phyloP scores from a whole-genome alignment of 768 basidiomycete species.

The Mycena vulgaris region DNA sequence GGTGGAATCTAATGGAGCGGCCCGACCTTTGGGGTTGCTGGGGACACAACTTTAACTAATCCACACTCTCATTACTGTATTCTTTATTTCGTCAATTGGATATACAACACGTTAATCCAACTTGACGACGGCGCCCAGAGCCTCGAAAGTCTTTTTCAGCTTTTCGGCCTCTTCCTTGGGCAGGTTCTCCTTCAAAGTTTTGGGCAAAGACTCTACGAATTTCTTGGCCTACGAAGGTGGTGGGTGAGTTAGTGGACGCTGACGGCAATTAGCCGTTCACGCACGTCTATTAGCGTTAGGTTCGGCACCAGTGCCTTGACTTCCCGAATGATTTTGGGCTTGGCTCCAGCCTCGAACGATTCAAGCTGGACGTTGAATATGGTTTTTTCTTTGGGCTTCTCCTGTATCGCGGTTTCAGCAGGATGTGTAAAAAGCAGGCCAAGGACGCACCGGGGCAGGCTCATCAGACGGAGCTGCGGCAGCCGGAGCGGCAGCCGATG shows the following conservation, averaged over 20 bases:
- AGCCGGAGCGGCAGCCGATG: conserved; percentile 72
- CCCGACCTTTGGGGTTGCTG: background rate
- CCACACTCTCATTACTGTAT: conserved; percentile 35
- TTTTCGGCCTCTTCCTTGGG: conserved; percentile 99
- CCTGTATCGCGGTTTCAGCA: conserved; percentile 57
- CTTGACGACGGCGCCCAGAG: conserved; percentile 88
- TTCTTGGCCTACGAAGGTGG: conserved; percentile 91
- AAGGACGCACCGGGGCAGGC: conserved; percentile 71
- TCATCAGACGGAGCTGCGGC: conserved; percentile 73
- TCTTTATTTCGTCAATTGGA: conserved; percentile 34
- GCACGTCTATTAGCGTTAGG: conserved; percentile 96
- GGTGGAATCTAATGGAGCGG: conserved; percentile 9
- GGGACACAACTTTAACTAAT: conserved; percentile 18
- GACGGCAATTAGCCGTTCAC: conserved; percentile 45
- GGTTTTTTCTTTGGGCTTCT: conserved; percentile 99
- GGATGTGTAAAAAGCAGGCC: background rate
- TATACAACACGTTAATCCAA: conserved; percentile 72
- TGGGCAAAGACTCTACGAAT: conserved; percentile 96
- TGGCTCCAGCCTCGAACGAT: conserved; percentile 91
- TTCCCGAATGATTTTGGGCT: conserved; percentile 98
- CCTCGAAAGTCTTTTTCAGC: conserved; percentile 91
- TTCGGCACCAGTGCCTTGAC: conserved; percentile 97
- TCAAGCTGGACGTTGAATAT: conserved; percentile 96
- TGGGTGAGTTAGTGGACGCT: conserved; percentile 3
- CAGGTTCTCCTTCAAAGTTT: conserved; percentile 93